Conservation (phyloP, 345 rosid species). For the Geranium rotundifolium region DNA sequence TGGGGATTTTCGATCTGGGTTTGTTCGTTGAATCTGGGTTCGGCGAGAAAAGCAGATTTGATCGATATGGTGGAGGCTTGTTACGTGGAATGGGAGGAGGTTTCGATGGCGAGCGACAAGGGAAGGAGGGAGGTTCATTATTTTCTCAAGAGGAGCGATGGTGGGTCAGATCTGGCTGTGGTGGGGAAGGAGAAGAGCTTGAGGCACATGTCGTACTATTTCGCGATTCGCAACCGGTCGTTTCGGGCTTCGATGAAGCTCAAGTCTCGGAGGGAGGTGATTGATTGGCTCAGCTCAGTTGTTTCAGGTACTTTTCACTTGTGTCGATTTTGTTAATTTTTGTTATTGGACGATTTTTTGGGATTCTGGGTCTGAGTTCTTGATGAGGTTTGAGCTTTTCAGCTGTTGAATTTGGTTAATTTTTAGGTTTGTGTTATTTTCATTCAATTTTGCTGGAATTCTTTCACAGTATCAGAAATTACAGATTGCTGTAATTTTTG, state of each 20-base stretch:
- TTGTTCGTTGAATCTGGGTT: too few species aligned
- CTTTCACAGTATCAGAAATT: too few species aligned
- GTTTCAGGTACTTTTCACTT: slow-evolving; percentile 40
- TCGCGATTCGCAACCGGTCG: slow-evolving; percentile 27
- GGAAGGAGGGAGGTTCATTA: slow-evolving; percentile 57
- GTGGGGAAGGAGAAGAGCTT: slow-evolving; percentile 47
- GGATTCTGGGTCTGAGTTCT: too few species aligned
- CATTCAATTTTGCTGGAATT: too few species aligned
- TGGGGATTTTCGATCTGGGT: background rate
- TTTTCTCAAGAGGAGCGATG: slow-evolving; percentile 47
- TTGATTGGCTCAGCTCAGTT: slow-evolving; percentile 52
- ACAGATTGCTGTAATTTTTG: too few species aligned
- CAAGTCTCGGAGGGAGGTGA: slow-evolving; percentile 42
- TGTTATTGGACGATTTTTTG: background rate
- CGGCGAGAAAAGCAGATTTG: background rate
- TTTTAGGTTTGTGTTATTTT: too few species aligned
- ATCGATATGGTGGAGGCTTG: slow-evolving; percentile 1
- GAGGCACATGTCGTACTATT: slow-evolving; percentile 43
- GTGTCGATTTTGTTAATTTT: background rate
- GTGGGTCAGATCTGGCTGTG: slow-evolving; percentile 53
- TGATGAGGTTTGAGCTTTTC: too few species aligned
- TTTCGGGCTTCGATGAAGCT: slow-evolving; percentile 21
- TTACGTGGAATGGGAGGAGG: slow-evolving; percentile 71
- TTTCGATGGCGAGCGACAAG: slow-evolving; percentile 28
- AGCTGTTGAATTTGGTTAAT: background rate